Evolutionary conservation across 2,329 filamentous ascomycete genomes (phyloP).

Genomic region (Hymenoscyphus infarciens): DNA sequence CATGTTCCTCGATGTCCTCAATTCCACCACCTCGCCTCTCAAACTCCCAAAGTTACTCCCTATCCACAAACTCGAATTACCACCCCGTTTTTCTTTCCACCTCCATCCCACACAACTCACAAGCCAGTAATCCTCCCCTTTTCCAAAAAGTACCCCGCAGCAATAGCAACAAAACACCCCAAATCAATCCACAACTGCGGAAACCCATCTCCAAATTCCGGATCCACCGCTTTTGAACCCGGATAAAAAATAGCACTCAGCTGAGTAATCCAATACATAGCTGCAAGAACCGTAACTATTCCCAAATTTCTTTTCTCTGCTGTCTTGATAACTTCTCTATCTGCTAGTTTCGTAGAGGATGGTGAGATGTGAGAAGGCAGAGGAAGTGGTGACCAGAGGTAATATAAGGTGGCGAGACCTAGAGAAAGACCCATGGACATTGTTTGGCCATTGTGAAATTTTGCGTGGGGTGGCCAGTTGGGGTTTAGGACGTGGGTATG

Average conservation of each 20-base stretch:
- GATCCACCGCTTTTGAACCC: slow-evolving; percentile 42
- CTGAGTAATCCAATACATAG: slow-evolving; percentile 43
- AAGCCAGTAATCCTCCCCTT: neutral
- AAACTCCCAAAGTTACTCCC: no score
- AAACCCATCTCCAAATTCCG: slow-evolving; percentile 41
- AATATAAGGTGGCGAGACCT: slow-evolving; percentile 39
- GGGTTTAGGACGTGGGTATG: slow-evolving; percentile 47
- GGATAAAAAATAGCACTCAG: slow-evolving; percentile 46
- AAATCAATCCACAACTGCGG: slow-evolving; percentile 34
- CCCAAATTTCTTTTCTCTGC: slow-evolving; percentile 26
- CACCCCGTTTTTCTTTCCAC: no score
- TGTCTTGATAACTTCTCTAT: slow-evolving; percentile 24
- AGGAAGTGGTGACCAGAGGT: slow-evolving; percentile 29
- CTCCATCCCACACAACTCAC: neutral
- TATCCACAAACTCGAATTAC: no score
- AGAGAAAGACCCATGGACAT: slow-evolving; percentile 45
- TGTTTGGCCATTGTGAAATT: slow-evolving; percentile 52
- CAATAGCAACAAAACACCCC: neutral
- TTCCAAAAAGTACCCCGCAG: neutral
- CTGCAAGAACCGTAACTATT: slow-evolving; percentile 39
- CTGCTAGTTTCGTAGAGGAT: neutral
- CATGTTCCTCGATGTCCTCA: no score
- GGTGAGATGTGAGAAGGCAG: neutral
- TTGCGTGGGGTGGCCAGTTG: slow-evolving; percentile 47
- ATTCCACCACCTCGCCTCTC: no score